Evolutionary conservation across 768 basidiomycete genomes (phyloP), one percentile per base, ranked within the genome.

Genomic region (Mrakia blollopis): DNA sequence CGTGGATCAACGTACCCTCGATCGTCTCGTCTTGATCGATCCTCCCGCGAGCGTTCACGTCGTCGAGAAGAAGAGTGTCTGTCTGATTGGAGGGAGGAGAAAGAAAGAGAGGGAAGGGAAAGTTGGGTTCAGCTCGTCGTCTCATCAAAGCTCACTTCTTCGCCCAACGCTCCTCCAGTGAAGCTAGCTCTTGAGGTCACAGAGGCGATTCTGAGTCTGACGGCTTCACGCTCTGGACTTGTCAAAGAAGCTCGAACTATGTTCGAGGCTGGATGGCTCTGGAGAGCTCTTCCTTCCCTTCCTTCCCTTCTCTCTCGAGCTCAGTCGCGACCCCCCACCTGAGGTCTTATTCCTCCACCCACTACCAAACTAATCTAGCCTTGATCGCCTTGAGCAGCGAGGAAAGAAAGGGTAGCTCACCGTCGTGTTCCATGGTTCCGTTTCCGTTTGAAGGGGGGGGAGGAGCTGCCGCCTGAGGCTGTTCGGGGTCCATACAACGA

Each of bases 1-100:
- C n/a, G 2, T 23, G 13, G 52, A 11, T 8, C 6, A 6, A 10
- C 71, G 32, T 23, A 39, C 47, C 25, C 71, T 60, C 52, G 37
- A 11, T 72, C 71, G 47, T 52, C 71, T 39, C 71, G n/a, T 30
- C 50, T 54, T 10, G 69, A 71, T 32, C 71, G 50, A 39, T 72
- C 71, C 47, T 72, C 71, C 28, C 71, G 8, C 16, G 71, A 72
- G 35, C 71, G 71, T 50, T 72, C 71, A 47, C 71, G 71, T 72
- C 71, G 71, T 5, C 52, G 50, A 30, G 47, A 52, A 25, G 71
- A 72, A 35, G 71, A 54, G 21, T 57, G 54, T 54, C 71, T 54
- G 54, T 72, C 71, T 72, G 69, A 41, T 37, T 3, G 11, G 37
- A 44, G 4, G 65, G 35, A 32, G 8, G 63, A 16, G 30, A 41